These are phyloP conservation scores for Eucalyptus erythrocorys DNA, from an alignment of 345 rosid species.

Conservation along the genomic window DNA sequence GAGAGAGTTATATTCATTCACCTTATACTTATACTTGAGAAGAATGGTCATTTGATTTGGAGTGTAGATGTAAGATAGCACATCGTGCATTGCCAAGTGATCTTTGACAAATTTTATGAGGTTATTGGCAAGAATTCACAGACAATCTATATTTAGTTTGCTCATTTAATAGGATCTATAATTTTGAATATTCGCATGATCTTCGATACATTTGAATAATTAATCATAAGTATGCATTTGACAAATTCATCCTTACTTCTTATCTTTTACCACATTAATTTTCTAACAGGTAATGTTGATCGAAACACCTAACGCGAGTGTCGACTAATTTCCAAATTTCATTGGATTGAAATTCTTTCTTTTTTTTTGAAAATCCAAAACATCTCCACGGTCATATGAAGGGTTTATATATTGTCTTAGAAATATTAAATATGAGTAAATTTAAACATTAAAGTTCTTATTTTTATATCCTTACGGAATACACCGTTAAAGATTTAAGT, in stretches of 20 bases:
- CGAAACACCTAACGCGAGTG: rapidly evolving
- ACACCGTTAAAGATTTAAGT: rapidly evolving
- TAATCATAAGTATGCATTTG: rapidly evolving
- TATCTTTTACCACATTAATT: no score
- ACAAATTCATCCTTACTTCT: rapidly evolving
- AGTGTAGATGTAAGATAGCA: not conserved
- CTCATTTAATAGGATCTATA: rapidly evolving
- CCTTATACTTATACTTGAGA: not conserved
- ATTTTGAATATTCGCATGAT: not conserved
- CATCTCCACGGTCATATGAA: rapidly evolving
- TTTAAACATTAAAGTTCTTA: no score
- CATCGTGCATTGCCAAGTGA: not conserved
- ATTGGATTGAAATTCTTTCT: rapidly evolving
- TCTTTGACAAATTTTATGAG: not conserved
- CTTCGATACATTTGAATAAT: no score
- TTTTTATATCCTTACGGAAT: rapidly evolving
- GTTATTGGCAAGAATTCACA: rapidly evolving
- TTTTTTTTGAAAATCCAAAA: rapidly evolving
- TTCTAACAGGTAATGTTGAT: rapidly evolving
- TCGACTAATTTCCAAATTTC: no score
- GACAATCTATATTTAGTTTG: rapidly evolving
- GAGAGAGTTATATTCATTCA: rapidly evolving
- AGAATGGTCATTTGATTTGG: not conserved
- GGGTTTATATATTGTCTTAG: no score
- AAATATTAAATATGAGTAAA: no score